Evolutionary conservation across 2,329 filamentous ascomycete species (phyloP), one percentile per base, ranked within the genome.

Genomic region (Juglanconis oblonga): DNA sequence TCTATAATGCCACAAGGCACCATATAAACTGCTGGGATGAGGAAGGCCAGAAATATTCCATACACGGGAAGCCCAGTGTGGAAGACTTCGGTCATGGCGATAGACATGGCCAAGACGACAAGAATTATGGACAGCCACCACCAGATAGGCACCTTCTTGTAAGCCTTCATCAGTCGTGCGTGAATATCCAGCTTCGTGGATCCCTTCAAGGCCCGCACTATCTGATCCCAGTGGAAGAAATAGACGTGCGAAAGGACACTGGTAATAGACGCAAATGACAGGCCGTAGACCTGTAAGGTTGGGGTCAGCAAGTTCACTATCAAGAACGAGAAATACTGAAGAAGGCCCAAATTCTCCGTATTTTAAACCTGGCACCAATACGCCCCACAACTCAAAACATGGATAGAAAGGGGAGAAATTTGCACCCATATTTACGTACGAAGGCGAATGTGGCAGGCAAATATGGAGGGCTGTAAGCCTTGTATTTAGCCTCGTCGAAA

Each of bases 151-250:
- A 77, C 76, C 2, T 67, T 65, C 13, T 56, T 68, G 61, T 80
- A 80, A 3, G 63, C 57, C 7, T 67, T 67, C 72, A 79, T 79
- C 38, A 79, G 68, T 13, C 77, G 74, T 3, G 73, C 71, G 59
- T 80, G 77, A 14, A 79, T 67, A 48, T 80, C 78, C 11, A 70
- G 67, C 50, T 67, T 68, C 24, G 65, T 64, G n/a, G 69, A 64
- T 2, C 70, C 70, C 14, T 65, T 64, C 6, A 72, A 13, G 1
- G 67, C 68, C 14, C 69, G 65, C 35, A 65, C 66, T n/a, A 73
- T 64, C 48, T 72, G 69, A 5, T 66, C 62, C 87, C 87, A 89
- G 68, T 90, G 88, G 67, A 93, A 82, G 73, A 91, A 90, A 74
- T 88, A 83, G 52, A 72, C 67, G 50, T 73, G 70, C 8, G 69